A percentile compares a stretch with the other conserved stretches of the same genome.
These are phyloP conservation scores for Termitomyces sp. DNA, from an alignment of 768 basidiomycete species.

Conservation along the genomic window DNA sequence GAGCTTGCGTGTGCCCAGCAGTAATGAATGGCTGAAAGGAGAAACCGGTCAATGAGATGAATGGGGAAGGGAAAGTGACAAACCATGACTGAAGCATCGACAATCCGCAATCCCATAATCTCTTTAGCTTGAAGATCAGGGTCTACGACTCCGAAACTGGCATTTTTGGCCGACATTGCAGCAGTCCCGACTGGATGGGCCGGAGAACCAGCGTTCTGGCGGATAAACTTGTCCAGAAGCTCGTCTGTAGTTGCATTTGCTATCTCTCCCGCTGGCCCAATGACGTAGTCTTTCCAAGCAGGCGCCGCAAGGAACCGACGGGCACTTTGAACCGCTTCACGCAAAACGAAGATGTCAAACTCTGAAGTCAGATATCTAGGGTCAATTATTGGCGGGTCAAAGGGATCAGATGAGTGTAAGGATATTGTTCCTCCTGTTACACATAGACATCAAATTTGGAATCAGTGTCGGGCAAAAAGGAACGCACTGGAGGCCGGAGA, in stretches of 20 bases:
- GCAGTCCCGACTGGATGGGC: neutral
- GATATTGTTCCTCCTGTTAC: constrained; percentile 9
- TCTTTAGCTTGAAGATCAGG: neutral
- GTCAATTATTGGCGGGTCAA: constrained; percentile 36
- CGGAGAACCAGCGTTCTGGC: neutral
- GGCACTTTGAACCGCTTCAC: constrained; percentile 14
- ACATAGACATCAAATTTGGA: neutral
- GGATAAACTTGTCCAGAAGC: constrained; percentile 4
- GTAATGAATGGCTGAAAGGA: neutral
- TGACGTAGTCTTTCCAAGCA: constrained; percentile 6
- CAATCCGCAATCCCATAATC: neutral
- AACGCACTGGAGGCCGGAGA: constrained; percentile 18
- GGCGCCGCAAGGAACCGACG: constrained; percentile 4
- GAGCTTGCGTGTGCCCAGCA: constrained; percentile 17
- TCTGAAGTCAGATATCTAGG: constrained; percentile 22
- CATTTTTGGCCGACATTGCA: neutral
- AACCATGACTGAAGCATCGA: neutral
- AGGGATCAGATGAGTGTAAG: constrained; percentile 32
- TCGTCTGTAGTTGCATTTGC: constrained; percentile 6
- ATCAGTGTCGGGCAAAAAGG: neutral
- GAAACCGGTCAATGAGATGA: neutral
- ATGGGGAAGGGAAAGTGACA: neutral
- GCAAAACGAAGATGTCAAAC: constrained; percentile 19
- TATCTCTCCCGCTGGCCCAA: constrained; percentile 5
- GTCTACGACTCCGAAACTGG: neutral